Base-by-base conservation (phyloP, 1,139 yeast genomes). In the Magnusiomyces ingens region DNA sequence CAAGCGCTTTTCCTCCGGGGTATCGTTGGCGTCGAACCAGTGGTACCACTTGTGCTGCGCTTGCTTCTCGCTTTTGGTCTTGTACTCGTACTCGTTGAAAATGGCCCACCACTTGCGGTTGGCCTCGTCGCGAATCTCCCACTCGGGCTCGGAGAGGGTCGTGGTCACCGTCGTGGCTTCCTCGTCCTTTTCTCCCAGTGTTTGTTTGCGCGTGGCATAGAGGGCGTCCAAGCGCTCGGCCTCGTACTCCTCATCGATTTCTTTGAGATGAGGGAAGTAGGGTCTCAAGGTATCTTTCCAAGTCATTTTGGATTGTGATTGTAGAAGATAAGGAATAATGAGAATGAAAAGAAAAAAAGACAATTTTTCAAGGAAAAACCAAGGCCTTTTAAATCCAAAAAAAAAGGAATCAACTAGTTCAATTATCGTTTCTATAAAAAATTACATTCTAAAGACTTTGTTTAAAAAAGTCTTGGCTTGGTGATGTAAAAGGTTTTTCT, bases 21-120 rank as follows among this genome's bases (percentile, higher is more conserved):
- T 74, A 57, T 77, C 82, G 55, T 70, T 73, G 36, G 77, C 79
- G 59, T 80, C 80, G 62, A 80, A 83, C 89, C 89, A 83, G 53
- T 77, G 74, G 63, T 75, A 82, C 84, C 84, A 82, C 36, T 45
- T 40, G 15, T 18, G 42, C 2, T 19, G 22, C 5, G 12, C 6
- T 5, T 17, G 19, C 4, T 13, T n/a, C 17, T 47, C 21, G 10
- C 13, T 13, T 15, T 45, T 29, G 17, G 18, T 26, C 18, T 32
- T 69, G 63, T 81, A 80, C 61, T 81, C 85, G 59, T 76, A 79
- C 62, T 80, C 84, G 62, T 80, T 81, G 56, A 77, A 81, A 61
- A 74, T 80, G 55, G 75, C 79, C 78, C 78, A 82, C 85, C 87
- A 81, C 52, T 75, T 75, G 49, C 87, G 75, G 57, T 76, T 72